phyloP scores from a whole-genome alignment of 75 land plant species.

The Isoetes taiwanensis region DNA sequence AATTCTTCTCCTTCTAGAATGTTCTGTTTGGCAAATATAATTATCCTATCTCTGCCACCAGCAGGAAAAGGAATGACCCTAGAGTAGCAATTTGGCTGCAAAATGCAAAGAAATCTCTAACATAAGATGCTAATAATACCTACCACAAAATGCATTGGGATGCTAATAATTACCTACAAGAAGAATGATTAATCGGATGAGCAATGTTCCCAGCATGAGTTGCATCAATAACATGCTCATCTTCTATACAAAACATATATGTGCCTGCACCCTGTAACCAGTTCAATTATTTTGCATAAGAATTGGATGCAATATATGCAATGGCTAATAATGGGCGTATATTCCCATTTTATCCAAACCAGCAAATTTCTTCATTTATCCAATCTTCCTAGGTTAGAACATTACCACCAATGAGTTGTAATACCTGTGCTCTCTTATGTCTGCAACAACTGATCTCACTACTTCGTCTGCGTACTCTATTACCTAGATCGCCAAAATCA shows the following conservation, averaged over 20 bases:
- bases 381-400: no score
- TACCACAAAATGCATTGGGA: neutral
- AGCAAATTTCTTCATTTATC: no score
- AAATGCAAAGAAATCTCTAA: no score
- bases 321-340: no score
- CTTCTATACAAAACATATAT: constrained; percentile 92
- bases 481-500: no score
- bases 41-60: constrained; percentile 75
- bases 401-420: constrained; percentile 95
- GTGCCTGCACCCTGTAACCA: constrained; percentile 99
- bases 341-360: no score
- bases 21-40: constrained; percentile 94
- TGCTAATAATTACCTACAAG: constrained; percentile 49
- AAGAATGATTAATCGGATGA: constrained; percentile 93
- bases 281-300: no score
- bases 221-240: constrained; percentile 93
- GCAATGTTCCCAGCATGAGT: constrained; percentile 94
- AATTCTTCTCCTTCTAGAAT: constrained; percentile 77
- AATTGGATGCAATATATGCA: no score
- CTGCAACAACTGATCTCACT: constrained; percentile 79
- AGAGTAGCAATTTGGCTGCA: constrained; percentile 97
- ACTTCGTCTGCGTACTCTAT: constrained; percentile 95
- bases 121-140: neutral
- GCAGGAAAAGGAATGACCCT: constrained; percentile 70
- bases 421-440: constrained; percentile 65